Percentiles rank a stretch among this genome's conserved stretches.
Evolutionary conservation across 169 alveolate genomes (phyloP).

Genomic region (Toxoplasma gondii): DNA sequence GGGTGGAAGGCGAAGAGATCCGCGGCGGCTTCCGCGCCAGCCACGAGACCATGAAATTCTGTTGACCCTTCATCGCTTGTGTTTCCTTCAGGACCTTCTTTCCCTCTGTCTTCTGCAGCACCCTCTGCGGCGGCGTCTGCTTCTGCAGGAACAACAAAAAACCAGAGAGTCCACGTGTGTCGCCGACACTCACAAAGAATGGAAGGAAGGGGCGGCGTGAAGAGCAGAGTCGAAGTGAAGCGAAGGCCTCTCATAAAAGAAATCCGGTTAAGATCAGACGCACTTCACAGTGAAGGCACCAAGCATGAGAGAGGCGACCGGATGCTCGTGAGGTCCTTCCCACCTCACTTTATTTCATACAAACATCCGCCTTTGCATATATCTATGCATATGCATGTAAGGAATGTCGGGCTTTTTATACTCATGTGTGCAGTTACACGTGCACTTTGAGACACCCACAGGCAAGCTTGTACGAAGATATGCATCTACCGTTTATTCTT

Average conservation of each 20-base stretch:
- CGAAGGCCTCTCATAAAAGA: too few relatives aligned
- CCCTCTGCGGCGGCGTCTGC: background rate
- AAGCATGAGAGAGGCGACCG: background rate
- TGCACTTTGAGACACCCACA: too few relatives aligned
- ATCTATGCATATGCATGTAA: background rate
- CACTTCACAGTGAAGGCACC: background rate
- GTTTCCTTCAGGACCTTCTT: background rate
- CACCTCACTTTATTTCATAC: background rate
- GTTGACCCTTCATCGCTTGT: slow-evolving; percentile 4
- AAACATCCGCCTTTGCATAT: background rate
- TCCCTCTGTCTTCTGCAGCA: background rate
- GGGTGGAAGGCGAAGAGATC: background rate
- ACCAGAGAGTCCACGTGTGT: background rate
- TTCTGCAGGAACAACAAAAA: background rate
- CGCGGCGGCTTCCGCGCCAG: slow-evolving; percentile 20
- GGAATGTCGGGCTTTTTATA: too few relatives aligned
- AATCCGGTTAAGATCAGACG: background rate
- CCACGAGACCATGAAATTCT: slow-evolving; percentile 30
- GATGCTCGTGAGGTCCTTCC: background rate
- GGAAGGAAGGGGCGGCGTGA: too few relatives aligned
- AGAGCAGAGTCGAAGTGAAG: background rate
- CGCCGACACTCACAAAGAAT: background rate
- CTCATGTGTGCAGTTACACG: too few relatives aligned
- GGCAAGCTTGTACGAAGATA: too few relatives aligned
- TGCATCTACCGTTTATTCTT: too few relatives aligned